phyloP scores from a whole-genome alignment of 805 yeast genomes.

The Hanseniaspora guilliermondii region DNA sequence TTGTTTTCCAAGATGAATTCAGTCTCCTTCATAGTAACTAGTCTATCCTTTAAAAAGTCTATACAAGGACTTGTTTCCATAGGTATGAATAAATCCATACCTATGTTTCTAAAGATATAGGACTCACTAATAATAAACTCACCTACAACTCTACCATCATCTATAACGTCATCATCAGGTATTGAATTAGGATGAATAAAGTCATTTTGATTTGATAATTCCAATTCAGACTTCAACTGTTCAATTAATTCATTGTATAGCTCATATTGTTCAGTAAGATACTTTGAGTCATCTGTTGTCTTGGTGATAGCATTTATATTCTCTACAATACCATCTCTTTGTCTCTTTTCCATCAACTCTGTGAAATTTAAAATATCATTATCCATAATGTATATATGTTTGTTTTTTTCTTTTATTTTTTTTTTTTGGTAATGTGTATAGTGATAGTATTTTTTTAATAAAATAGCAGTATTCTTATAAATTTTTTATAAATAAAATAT shows the following conservation, averaged over 20 bases:
- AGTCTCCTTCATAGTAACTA: constrained; percentile 13
- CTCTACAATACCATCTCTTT: constrained; percentile 4
- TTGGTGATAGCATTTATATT: neutral
- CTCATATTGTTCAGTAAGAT: constrained; percentile 22
- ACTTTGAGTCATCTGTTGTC: constrained; percentile 15
- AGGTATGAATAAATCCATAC: constrained; percentile 27
- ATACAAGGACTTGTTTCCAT: constrained; percentile 20
- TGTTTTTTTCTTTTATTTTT: neutral
- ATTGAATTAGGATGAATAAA: neutral
- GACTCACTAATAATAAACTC: constrained; percentile 23
- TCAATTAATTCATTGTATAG: constrained; percentile 16
- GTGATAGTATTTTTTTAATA: no score
- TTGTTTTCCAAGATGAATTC: constrained; percentile 6
- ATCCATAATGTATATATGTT: neutral
- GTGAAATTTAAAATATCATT: neutral
- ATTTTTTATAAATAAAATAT: no score
- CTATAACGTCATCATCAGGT: neutral
- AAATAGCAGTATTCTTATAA: no score
- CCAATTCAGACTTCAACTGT: neutral
- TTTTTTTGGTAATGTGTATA: no score
- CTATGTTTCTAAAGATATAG: constrained; percentile 23
- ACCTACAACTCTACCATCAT: constrained; percentile 22
- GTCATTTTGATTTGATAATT: neutral
- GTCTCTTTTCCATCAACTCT: constrained; percentile 7
- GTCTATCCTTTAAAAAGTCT: constrained; percentile 21